These are phyloP conservation scores for Middelhovenomyces tepae DNA, from an alignment of 805 yeast genomes.

Conservation along the genomic window DNA sequence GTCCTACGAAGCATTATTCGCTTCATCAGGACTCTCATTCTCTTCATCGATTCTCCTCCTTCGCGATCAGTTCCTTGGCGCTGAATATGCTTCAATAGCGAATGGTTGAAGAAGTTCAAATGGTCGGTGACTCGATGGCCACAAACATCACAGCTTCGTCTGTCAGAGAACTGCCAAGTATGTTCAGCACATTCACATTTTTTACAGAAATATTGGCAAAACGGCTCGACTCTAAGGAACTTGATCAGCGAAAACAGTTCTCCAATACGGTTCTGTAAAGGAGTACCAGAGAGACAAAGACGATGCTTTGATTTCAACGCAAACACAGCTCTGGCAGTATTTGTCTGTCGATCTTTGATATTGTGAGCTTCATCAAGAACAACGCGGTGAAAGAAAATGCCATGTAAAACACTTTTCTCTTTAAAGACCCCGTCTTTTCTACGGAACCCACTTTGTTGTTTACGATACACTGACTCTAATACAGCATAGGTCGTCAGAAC, in stretches of 20 bases:
- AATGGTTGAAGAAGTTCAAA: slow-evolving; percentile 90
- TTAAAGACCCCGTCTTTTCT: slow-evolving; percentile 62
- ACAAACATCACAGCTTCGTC: slow-evolving; percentile 77
- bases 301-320: slow-evolving; percentile 59
- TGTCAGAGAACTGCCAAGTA: slow-evolving; percentile 79
- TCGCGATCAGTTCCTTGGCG: slow-evolving; percentile 74
- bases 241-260: slow-evolving; percentile 90
- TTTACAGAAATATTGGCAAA: slow-evolving; percentile 85
- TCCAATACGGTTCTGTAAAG: slow-evolving; percentile 92
- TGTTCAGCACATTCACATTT: slow-evolving; percentile 76
- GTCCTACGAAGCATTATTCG: slow-evolving; percentile 91
- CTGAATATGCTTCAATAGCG: slow-evolving; percentile 89
- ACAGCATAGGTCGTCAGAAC: slow-evolving; percentile 89
- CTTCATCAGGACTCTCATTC: slow-evolving; percentile 63
- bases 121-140: slow-evolving; percentile 93
- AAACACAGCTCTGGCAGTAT: slow-evolving; percentile 89
- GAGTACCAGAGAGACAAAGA: slow-evolving; percentile 95
- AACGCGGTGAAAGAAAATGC: slow-evolving; percentile 70
- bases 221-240: slow-evolving; percentile 76
- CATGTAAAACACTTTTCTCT: slow-evolving; percentile 69
- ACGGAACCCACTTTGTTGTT: slow-evolving; percentile 74
- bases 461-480: slow-evolving; percentile 75
- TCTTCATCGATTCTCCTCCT: slow-evolving; percentile 67
- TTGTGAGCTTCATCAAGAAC: slow-evolving; percentile 96
- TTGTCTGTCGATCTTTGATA: slow-evolving; percentile 88